These are phyloP conservation scores for Neophaeococcomyces aloes DNA, from an alignment of 2,329 filamentous ascomycete genomes.

Conservation along the genomic window DNA sequence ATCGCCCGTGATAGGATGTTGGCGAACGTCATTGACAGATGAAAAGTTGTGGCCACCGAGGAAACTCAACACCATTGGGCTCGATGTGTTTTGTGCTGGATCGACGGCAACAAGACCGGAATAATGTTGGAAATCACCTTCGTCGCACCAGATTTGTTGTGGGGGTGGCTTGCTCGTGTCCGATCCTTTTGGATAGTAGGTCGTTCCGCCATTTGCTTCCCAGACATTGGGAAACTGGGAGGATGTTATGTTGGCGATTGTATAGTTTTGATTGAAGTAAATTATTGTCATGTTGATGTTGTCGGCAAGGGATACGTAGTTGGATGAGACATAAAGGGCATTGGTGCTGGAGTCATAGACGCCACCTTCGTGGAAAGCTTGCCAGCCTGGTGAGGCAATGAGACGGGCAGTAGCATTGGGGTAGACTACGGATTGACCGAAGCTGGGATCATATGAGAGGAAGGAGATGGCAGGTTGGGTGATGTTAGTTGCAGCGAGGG, in stretches of 20 bases:
- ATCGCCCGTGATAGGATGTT: constrained; percentile 18
- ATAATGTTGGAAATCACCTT: constrained; percentile 5
- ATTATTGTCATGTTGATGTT: constrained; percentile 6
- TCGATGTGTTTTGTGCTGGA: constrained; percentile 2
- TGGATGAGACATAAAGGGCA: constrained; percentile 5
- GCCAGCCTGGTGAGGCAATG: background rate
- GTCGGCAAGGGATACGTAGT: background rate
- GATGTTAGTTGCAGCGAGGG: background rate
- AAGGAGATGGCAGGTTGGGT: background rate
- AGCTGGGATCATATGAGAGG: background rate
- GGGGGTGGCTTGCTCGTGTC: background rate
- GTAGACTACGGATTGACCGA: background rate
- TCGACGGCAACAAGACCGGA: background rate
- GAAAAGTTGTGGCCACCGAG: constrained; percentile 39
- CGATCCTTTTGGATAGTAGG: constrained; percentile 3
- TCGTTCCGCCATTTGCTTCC: constrained; percentile 5
- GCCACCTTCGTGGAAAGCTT: constrained; percentile 7
- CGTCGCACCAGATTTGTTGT: constrained; percentile 1
- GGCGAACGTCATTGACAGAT: constrained; percentile 20
- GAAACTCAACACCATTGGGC: constrained; percentile 48
- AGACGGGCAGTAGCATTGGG: constrained; percentile 3
- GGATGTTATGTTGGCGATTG: constrained; percentile 3
- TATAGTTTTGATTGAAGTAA: constrained; percentile 2
- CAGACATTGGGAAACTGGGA: constrained; percentile 1
- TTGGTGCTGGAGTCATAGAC: constrained; percentile 2